Conservation (phyloP, 2,329 filamentous ascomycete species). For the Ramularia collo-cygni region DNA sequence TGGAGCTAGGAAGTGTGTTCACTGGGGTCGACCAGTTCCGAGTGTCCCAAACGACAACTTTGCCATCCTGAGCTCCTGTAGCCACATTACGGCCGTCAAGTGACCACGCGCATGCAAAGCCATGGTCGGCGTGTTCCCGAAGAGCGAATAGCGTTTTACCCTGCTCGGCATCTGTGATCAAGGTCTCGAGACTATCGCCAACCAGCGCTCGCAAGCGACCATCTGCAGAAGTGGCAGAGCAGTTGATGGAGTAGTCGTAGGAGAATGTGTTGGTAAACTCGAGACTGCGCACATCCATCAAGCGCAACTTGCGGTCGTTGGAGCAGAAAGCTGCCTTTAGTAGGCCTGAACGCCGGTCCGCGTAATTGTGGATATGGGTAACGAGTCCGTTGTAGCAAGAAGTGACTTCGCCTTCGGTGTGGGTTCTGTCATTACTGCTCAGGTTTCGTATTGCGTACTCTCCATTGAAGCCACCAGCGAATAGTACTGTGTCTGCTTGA, state of each 20-base stretch:
- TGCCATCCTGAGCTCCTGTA: conserved; percentile 69
- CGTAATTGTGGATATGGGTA: conserved; percentile 51
- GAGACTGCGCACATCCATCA: conserved; percentile 51
- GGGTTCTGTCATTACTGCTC: conserved; percentile 13
- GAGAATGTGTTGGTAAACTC: conserved; percentile 49
- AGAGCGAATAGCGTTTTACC: conserved; percentile 53
- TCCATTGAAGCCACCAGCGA: conserved; percentile 52
- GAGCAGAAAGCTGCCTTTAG: conserved; percentile 51
- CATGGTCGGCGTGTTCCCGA: conserved; percentile 54
- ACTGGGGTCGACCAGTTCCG: conserved; percentile 56
- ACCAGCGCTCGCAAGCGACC: conserved; percentile 65
- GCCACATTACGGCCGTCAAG: conserved; percentile 69
- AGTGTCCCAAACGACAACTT: conserved; percentile 69
- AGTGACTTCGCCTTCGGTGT: conserved; percentile 44
- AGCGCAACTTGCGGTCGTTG: conserved; percentile 50
- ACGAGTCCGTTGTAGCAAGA: conserved; percentile 48
- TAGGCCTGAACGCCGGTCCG: conserved; percentile 38
- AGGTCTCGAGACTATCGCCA: conserved; percentile 58
- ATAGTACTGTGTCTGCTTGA: conserved; percentile 24
- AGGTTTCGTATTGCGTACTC: conserved; percentile 46
- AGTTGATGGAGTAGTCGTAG: conserved; percentile 63
- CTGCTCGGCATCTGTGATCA: conserved; percentile 61
- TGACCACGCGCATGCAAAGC: conserved; percentile 74
- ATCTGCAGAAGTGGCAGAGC: conserved; percentile 65
- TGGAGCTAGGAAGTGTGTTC: conserved; percentile 54